phyloP scores from a whole-genome alignment of 2,329 filamentous ascomycete species.

The Ramularia collo-cygni region DNA sequence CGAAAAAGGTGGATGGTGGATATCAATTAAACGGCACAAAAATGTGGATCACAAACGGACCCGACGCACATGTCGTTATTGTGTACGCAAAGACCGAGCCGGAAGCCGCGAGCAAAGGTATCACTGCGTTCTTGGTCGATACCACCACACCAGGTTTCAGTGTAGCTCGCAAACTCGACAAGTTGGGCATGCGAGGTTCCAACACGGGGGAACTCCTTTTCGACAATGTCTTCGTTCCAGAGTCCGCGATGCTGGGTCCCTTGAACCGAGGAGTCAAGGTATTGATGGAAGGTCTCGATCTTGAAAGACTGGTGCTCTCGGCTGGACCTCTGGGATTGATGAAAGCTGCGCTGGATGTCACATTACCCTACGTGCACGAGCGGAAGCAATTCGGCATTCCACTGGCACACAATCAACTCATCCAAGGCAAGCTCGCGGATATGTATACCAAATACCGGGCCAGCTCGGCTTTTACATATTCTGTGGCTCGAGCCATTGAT shows the following conservation, averaged over 20 bases:
- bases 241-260: slow-evolving; percentile 70
- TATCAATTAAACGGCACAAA: slow-evolving; percentile 84
- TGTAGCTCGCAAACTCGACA: slow-evolving; percentile 86
- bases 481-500: slow-evolving; percentile 72
- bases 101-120: slow-evolving; percentile 73
- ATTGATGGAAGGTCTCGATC: slow-evolving; percentile 91
- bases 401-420: slow-evolving; percentile 84
- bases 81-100: slow-evolving; percentile 97
- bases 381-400: slow-evolving; percentile 82
- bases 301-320: slow-evolving; percentile 86
- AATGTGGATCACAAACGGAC: slow-evolving; percentile 99
- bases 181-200: slow-evolving; percentile 94
- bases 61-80: slow-evolving; percentile 84
- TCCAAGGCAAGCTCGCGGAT: slow-evolving; percentile 88
- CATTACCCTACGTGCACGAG: slow-evolving; percentile 81
- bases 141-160: slow-evolving; percentile 67
- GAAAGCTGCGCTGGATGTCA: slow-evolving; percentile 81
- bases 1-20: slow-evolving; percentile 73
- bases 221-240: slow-evolving; percentile 82
- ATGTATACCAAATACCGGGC: slow-evolving; percentile 95
- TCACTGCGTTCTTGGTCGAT: slow-evolving; percentile 90
- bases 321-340: slow-evolving; percentile 90
- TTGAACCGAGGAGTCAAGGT: slow-evolving; percentile 80
- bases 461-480: slow-evolving; percentile 78
- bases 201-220: slow-evolving; percentile 94